Base-by-base conservation (phyloP, 2,329 filamentous ascomycete species). In the Pezicula neosporulosa region DNA sequence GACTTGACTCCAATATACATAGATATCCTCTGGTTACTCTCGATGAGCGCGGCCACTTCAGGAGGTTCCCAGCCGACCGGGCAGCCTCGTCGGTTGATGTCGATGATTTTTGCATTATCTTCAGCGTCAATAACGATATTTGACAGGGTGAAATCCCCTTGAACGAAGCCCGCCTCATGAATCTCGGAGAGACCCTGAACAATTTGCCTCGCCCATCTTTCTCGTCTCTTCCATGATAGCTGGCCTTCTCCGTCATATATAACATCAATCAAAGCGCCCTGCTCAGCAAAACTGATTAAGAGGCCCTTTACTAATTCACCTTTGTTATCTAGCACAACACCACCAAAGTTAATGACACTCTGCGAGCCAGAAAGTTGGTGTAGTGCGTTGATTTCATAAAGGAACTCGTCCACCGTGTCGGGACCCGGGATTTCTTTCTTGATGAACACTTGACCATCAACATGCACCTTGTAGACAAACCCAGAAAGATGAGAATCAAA, bases 1-100 rank as follows among this genome's bases (percentile, higher is more conserved):
- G 93, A 96, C 71, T 99, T 99, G 66, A 97, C 91, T 12, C 94
- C 93, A 66, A 99, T 97, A 65, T 96, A 97, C 86, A 97, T 96
- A 43, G 89, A 88, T 48, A 99, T 92, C 28, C 90, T 82, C 68
- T 97, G 92, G 52, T 89, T 89, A 68, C 86, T 92, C 58, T 93
- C 86, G 54, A 97, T 90, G 50, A 97, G 82, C 6, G 82, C 81
- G 15, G 86, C 87, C 50, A 95, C 87, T 70, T 99, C 94, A 4
- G 94, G 94, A 3, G 94, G 92, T 60, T 99, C 94, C 94, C 94
- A 99, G 21, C 93, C 93, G 4, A 97, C 89, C 0, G 94, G 94
- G 63, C 94, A 99, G n/a, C 94, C 94, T 61, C 94, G 81, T 50
- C 94, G 82, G 72, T 99, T 99, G 73, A 99, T 97, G 69, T 99